Conservation (phyloP, 2,329 filamentous ascomycete genomes). For the Fonsecaea pedrosoi region DNA sequence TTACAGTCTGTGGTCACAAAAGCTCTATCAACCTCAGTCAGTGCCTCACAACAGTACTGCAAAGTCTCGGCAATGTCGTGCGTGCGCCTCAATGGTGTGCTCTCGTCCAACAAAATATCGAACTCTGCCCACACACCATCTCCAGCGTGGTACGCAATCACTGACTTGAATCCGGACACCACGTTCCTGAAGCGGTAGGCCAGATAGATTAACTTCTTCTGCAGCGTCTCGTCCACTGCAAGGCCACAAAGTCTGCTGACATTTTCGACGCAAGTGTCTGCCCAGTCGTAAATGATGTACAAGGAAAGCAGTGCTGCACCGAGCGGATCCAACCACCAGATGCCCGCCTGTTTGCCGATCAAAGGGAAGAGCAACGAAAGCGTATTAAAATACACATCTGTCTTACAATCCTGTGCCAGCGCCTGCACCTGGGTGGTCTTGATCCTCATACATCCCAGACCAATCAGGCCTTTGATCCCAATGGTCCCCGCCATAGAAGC, state of each 20-base stretch:
- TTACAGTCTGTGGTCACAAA: constrained; percentile 61
- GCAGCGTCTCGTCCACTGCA: constrained; percentile 59
- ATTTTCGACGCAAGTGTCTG: constrained; percentile 65
- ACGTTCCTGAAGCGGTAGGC: constrained; percentile 64
- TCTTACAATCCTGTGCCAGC: constrained; percentile 68
- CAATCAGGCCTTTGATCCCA: constrained; percentile 65
- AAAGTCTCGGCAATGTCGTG: constrained; percentile 69
- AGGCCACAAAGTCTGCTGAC: constrained; percentile 66
- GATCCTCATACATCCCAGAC: constrained; percentile 64
- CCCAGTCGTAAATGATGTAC: constrained; percentile 74
- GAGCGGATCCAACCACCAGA: constrained; percentile 72
- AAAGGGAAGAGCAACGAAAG: constrained; percentile 68
- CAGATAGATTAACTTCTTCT: constrained; percentile 66
- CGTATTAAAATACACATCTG: constrained; percentile 69
- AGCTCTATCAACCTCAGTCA: constrained; percentile 60
- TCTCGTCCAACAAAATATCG: constrained; percentile 64
- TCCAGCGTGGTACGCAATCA: constrained; percentile 66
- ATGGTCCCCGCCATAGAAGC: constrained; percentile 64
- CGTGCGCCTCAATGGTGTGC: constrained; percentile 58
- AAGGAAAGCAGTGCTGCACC: constrained; percentile 69
- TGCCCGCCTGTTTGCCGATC: constrained; percentile 62
- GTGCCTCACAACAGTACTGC: constrained; percentile 61
- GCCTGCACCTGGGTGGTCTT: constrained; percentile 71
- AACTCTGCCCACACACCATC: constrained; percentile 70
- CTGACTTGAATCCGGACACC: constrained; percentile 61